These are phyloP conservation scores for Metschnikowia borealis DNA, from an alignment of 805 yeast species.

Conservation along the genomic window DNA sequence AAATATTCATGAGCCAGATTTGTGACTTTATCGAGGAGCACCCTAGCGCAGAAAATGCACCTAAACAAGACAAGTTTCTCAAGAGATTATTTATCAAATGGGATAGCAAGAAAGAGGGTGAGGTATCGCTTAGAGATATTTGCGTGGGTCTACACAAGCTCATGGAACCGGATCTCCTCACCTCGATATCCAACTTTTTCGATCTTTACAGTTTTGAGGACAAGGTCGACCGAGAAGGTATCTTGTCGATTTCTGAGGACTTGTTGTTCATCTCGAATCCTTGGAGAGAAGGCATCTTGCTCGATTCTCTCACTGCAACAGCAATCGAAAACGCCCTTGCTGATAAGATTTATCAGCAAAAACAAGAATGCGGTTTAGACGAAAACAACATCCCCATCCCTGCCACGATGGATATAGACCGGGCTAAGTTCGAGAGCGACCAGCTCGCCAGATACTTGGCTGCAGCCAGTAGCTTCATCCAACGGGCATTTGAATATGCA, in stretches of 20 bases:
- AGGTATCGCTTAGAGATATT: conserved; percentile 63
- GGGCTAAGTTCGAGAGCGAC: conserved; percentile 54
- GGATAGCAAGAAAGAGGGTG: conserved; percentile 56
- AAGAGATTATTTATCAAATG: conserved; percentile 64
- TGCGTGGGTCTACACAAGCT: conserved; percentile 69
- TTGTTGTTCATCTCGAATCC: conserved; percentile 77
- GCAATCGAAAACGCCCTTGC: conserved; percentile 67
- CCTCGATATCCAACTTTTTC: conserved; percentile 73
- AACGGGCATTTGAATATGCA: conserved; percentile 87
- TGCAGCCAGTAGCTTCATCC: conserved; percentile 83
- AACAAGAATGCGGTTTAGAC: conserved; percentile 27
- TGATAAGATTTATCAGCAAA: conserved; percentile 49
- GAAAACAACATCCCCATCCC: conserved; percentile 44
- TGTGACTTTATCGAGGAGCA: conserved; percentile 65
- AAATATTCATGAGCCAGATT: conserved; percentile 69
- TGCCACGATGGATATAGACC: conserved; percentile 57
- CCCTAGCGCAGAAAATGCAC: conserved; percentile 23
- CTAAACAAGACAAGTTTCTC: conserved; percentile 45
- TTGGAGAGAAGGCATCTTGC: conserved; percentile 67
- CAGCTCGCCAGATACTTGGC: conserved; percentile 79
- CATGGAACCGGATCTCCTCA: conserved; percentile 71
- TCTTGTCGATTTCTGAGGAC: conserved; percentile 84
- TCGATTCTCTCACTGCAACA: conserved; percentile 61
- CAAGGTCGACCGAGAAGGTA: conserved; percentile 69
- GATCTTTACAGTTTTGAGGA: conserved; percentile 57